These are phyloP conservation scores for Apiospora rasikravindrae DNA, from an alignment of 2,329 filamentous ascomycete genomes.

Conservation along the genomic window DNA sequence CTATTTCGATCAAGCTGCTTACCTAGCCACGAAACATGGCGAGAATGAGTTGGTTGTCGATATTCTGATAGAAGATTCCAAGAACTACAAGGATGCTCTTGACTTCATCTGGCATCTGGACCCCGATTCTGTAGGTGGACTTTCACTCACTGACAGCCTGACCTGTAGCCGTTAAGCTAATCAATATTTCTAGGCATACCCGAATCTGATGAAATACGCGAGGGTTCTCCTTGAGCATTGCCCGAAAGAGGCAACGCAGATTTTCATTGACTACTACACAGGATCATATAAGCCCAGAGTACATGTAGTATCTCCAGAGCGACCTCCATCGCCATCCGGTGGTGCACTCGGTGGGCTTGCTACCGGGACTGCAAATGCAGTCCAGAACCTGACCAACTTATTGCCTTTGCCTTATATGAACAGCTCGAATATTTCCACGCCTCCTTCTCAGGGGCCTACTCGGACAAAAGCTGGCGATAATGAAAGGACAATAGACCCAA, in stretches of 20 bases:
- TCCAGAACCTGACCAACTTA: constrained; percentile 84
- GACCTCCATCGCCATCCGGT: constrained; percentile 40
- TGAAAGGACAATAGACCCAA: constrained; percentile 54
- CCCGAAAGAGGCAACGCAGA: constrained; percentile 76
- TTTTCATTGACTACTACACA: constrained; percentile 96
- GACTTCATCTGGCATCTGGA: constrained; percentile 91
- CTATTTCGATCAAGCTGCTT: constrained; percentile 96
- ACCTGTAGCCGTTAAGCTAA: constrained; percentile 27
- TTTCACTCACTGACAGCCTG: not conserved
- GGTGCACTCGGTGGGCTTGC: constrained; percentile 46
- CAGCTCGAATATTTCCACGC: constrained; percentile 60
- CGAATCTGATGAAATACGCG: constrained; percentile 93
- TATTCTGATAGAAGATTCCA: constrained; percentile 93
- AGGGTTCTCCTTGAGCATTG: constrained; percentile 89
- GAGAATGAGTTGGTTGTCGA: constrained; percentile 95
- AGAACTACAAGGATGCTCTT: constrained; percentile 85
- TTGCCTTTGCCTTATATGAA: constrained; percentile 88
- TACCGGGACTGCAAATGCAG: constrained; percentile 71
- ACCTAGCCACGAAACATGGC: constrained; percentile 90
- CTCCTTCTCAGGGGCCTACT: constrained; percentile 54
- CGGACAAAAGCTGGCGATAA: constrained; percentile 60
- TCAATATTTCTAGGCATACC: constrained; percentile 69
- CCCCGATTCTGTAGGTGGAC: constrained; percentile 68
- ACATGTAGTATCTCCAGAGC: constrained; percentile 51
- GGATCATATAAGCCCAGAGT: constrained; percentile 79